A percentile compares a stretch with the other conserved stretches of the same genome.
Conservation (phyloP, 176 grass and related monocot genomes). For the Musa schizocarpa region DNA sequence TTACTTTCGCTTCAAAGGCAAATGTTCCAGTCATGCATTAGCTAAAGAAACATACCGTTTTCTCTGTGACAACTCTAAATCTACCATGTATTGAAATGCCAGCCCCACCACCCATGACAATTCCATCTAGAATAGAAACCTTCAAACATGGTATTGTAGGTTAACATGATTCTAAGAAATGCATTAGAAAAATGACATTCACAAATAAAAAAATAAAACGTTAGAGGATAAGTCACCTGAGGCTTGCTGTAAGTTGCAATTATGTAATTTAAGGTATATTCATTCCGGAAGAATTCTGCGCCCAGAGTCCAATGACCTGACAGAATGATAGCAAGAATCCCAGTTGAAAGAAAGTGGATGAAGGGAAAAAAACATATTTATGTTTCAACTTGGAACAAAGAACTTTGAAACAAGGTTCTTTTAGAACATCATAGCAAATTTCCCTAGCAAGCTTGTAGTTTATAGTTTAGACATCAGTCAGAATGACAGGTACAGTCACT, state of each 20-base stretch:
- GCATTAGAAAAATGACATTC: no score
- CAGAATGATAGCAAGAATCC: neutral
- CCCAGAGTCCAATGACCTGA: conserved; percentile 69
- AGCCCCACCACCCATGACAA: conserved; percentile 84
- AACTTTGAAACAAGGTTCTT: no score
- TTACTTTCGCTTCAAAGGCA: no score
- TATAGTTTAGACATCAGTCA: no score
- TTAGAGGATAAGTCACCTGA: conserved; percentile 39
- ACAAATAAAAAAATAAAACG: no score
- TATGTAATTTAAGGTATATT: conserved; percentile 79
- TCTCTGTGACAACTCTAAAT: conserved; percentile 80
- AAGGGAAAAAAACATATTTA: neutral
- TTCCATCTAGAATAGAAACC: conserved; percentile 89
- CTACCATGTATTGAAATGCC: conserved; percentile 90
- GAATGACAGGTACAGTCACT: neutral
- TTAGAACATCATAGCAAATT: no score
- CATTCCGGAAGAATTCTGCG: conserved; percentile 64
- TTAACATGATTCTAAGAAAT: no score
- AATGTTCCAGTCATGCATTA: no score
- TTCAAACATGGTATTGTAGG: conserved; percentile 5
- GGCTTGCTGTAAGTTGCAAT: conserved; percentile 83
- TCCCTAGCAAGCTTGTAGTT: no score
- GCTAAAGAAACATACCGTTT: conserved; percentile 39
- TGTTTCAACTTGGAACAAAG: neutral
- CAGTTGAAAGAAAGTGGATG: no score